Evolutionary conservation across 2,329 filamentous ascomycete genomes (phyloP), one percentile per base, ranked within the genome.

Genomic region (Apiospora hydei): DNA sequence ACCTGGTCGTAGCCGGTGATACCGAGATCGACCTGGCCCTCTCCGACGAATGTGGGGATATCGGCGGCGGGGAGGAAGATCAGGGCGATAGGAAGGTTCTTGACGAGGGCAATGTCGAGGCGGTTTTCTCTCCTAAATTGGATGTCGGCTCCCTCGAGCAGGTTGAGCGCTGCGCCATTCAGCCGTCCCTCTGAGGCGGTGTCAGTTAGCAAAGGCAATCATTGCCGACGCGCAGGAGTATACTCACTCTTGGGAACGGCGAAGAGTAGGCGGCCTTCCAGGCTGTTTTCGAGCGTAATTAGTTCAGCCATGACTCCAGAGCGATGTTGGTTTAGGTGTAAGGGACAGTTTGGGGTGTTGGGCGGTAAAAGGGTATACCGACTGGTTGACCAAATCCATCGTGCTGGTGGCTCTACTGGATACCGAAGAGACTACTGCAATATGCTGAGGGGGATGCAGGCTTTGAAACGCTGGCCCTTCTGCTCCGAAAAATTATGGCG

Each of bases 21-120:
- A 74, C 96, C 96, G 21, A 99, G 87, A 80, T 98, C 95, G 67
- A 98, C 94, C 74, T 92, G 92, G 72, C 96, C 96, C 84, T 98
- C 95, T 72, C 96, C 96, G 67, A 99, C 95, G 80, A 98, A 98
- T 51, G 95, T 98, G 6, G 96, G 96, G 80, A 99, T 99, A 82
- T 99, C 96, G 76, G 95, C 95, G 49, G 96, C 96, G 43, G 96
- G 96, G 38, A 99, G 93, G 87, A 99, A 99, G 80, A 99, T 92
- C 73, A 99, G 93, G 21, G 96, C 96, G 78, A 99, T 94, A 47
- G 94, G 94, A 41, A 96, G 91, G 85, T 99, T 99, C 87, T 98
- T 97, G 81, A 98, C 96, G 38, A 99, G 92, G 21, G 96, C 96
- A 80, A 99, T 98, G 83, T 99, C 96, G 78, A 98, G 93, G 72